Conservation (phyloP, 129 eudicot genomes). For the Flaveria ramosissima region DNA sequence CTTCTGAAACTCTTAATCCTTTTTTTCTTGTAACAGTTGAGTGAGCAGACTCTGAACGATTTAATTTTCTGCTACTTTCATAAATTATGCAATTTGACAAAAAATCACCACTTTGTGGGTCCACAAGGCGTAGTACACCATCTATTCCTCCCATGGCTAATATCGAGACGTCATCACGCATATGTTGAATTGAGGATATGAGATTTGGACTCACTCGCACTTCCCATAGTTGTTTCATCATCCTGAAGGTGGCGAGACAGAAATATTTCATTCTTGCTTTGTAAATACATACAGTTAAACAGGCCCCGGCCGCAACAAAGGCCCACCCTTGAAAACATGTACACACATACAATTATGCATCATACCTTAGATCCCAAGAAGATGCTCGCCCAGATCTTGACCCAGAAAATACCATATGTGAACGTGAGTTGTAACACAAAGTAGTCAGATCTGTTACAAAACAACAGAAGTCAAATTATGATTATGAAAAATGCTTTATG, state of each 20-base stretch:
- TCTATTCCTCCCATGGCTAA: slow-evolving; percentile 83
- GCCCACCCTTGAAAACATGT: background rate
- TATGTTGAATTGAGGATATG: slow-evolving; percentile 65
- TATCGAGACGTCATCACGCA: slow-evolving; percentile 52
- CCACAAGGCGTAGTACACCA: slow-evolving; percentile 65
- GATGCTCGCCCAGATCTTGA: slow-evolving; percentile 67
- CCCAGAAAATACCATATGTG: slow-evolving; percentile 65
- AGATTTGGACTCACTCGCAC: slow-evolving; percentile 69
- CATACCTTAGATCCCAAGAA: slow-evolving; percentile 90
- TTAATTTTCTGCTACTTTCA: slow-evolving; percentile 34
- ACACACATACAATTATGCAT: background rate
- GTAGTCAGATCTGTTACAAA: slow-evolving; percentile 58
- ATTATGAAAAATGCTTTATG: slow-evolving; percentile 17
- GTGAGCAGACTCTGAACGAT: slow-evolving; percentile 22
- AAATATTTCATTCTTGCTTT: slow-evolving; percentile 13
- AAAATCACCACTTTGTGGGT: slow-evolving; percentile 63
- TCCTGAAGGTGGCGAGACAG: slow-evolving; percentile 40
- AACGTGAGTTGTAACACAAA: slow-evolving; percentile 65
- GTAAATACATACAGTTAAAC: background rate
- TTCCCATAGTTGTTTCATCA: slow-evolving; percentile 61
- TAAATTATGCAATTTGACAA: slow-evolving; percentile 57
- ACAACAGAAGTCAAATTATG: slow-evolving; percentile 8
- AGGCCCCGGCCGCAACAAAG: too few species aligned
- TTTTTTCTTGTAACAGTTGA: slow-evolving; percentile 43
- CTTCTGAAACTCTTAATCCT: slow-evolving; percentile 60